Evolutionary conservation across 768 basidiomycete species (phyloP), one percentile per base, ranked within the genome.

Genomic region (Psilocybe subaeruginosa): DNA sequence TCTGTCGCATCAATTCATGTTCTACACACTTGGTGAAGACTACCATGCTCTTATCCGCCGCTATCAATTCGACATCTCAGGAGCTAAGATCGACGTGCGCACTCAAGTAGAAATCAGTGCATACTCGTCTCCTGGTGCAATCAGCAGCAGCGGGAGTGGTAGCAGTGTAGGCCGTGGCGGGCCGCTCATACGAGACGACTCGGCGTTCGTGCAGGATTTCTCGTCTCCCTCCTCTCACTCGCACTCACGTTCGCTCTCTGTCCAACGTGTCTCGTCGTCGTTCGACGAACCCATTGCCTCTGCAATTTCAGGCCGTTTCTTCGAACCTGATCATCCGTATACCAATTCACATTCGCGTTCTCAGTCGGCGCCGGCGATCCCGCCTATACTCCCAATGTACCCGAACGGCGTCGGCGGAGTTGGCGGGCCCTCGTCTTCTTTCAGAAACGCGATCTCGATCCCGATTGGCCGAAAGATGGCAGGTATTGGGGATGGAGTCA

Each of bases 1-100:
- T 73, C 86, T 93, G 16, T 85, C 88, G 0, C 91, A 93, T 65
- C 93, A 96, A 62, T 93, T 97, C 70, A 80, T 87, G 9, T 97
- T 97, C 78, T 82, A 85, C 66, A 82, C 86, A 1, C 81, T 94
- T 0, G 85, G 86, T 11, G 86, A 89, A 63, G 88, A 94, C 66
- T 92, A 93, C 69, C 88, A 93, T 58, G 89, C 91, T 0, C 83
- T 91, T n/a, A 83, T 89, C 39, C 85, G 86, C 35, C 80, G 82
- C 3, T 85, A 84, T 62, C 83, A 85, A 56, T 79, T 91, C 49
- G 85, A 87, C 59, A 77, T 51, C 3, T 12, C 30, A 29, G 58
- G 37, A 0, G 52, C 68, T 39, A 86, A 84, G 80, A 82, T 95
- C 57, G 84, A 88, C 12, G 92, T 93, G 6, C 84, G 91, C 16